Conservation (phyloP, 441 rosid species). For the Raphanus hybrid region DNA sequence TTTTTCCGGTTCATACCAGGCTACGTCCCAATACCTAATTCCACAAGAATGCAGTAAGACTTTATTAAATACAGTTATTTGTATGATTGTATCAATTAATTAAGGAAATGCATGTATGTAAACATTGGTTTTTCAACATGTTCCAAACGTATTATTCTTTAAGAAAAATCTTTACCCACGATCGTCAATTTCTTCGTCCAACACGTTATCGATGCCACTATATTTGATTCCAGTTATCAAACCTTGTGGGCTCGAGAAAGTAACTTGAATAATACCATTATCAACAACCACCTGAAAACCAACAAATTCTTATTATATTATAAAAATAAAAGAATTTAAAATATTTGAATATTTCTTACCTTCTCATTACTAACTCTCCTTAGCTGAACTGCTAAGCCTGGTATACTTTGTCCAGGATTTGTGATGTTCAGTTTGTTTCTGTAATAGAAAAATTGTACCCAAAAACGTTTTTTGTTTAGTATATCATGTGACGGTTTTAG, state of each 20-base stretch:
- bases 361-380: constrained; percentile 32
- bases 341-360: constrained; percentile 22
- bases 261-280: constrained; percentile 59
- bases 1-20: constrained; percentile 39
- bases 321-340: background rate
- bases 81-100: background rate
- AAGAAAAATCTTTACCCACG: constrained; percentile 47
- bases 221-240: constrained; percentile 56
- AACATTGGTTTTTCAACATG: background rate
- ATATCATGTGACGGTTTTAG: background rate
- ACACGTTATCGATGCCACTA: constrained; percentile 76
- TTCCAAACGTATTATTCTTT: background rate
- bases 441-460: background rate
- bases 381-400: constrained; percentile 31
- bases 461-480: background rate
- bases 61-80: background rate
- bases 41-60: constrained; percentile 3
- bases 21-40: constrained; percentile 47
- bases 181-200: constrained; percentile 54
- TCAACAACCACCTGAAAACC: constrained; percentile 58
- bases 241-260: constrained; percentile 63
- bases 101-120: background rate
- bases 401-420: constrained; percentile 38
- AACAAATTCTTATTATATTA: constrained; percentile 13
- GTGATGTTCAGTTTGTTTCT: constrained; percentile 40